A percentile compares a stretch with the other conserved stretches of the same genome.
phyloP scores from a whole-genome alignment of 1,284 basidiomycete species.

The Leccinum idahoense region DNA sequence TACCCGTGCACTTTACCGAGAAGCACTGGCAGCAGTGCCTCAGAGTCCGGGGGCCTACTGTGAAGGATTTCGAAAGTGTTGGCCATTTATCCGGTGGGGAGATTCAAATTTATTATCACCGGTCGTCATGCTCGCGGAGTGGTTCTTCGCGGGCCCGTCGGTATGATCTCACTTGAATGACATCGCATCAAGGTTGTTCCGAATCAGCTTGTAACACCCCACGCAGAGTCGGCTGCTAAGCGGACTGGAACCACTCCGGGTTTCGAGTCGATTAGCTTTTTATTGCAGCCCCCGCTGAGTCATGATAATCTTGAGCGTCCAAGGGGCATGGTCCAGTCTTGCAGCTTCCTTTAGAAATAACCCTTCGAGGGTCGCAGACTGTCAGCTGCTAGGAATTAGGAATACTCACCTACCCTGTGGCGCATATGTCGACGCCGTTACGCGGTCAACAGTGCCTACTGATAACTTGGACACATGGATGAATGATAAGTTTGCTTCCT shows the following conservation, averaged over 20 bases:
- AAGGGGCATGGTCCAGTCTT: not conserved
- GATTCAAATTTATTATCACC: not conserved
- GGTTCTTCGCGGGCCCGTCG: not conserved
- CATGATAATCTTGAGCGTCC: not conserved
- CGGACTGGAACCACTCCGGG: not conserved
- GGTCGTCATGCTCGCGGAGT: not conserved
- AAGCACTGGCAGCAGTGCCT: too few species aligned
- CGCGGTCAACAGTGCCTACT: too few species aligned
- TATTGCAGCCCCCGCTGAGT: not conserved
- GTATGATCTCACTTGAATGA: not conserved
- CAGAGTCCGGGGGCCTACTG: not conserved
- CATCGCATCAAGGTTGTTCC: constrained; percentile 10
- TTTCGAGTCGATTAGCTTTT: not conserved
- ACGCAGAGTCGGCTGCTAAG: not conserved
- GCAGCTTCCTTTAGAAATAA: not conserved
- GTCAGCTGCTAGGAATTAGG: too few species aligned
- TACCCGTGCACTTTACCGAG: too few species aligned
- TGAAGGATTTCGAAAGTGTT: not conserved
- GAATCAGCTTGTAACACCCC: constrained; percentile 8
- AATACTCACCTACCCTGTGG: too few species aligned
- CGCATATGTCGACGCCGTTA: too few species aligned
- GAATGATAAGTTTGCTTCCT: too few species aligned
- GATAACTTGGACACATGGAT: too few species aligned
- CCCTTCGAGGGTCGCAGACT: too few species aligned
- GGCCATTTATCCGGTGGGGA: not conserved